Evolutionary conservation across 306 rosid genomes (phyloP), one percentile per base, ranked within the genome.

Genomic region (Cucumis hystrix): DNA sequence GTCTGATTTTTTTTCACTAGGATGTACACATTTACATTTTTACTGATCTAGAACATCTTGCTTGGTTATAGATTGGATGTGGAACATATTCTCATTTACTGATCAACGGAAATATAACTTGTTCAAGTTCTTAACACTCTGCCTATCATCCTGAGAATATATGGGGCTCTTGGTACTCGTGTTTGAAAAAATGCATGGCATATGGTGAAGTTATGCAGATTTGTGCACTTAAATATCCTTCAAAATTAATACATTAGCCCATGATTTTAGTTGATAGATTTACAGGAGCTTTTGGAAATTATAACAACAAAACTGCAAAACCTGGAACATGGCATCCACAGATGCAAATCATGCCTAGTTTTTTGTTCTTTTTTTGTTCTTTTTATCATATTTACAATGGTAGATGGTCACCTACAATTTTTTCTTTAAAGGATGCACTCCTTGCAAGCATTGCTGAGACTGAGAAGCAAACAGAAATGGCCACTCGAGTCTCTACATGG

Each of bases 391-490:
- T 6, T 70, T 75, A 4, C 8, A 6, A 33, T 33, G 37, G 52
- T 56, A 55, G 30, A 47, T n/a, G 28, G 52, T 75, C 23, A 57
- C 66, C 54, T 13, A 61, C 12, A 41, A 23, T 15, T 23, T 15
- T 3, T 76, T 18, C 15, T 59, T 10, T 75, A 52, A 70, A 92
- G 99, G 91, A 92, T 49, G 80, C 96, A 82, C 90, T 95, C 75
- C 93, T 95, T 49, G 97, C 97, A 76, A 92, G 87, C 89, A 91
- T 95, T 72, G 91, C 96, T 43, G 88, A 95, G 86, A 84, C 84
- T 4, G 99, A 95, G 92, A 89, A 88, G 82, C 99, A 91, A 79
- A 89, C 93, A 47, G 97, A 88, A 87, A 84, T 92, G 83, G 97
- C 93, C 75, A 74, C 91, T 71, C 90, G 93, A 83, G 96, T 95